Conservation (phyloP, 1,284 basidiomycete species). For the Trichosporon sp. region DNA sequence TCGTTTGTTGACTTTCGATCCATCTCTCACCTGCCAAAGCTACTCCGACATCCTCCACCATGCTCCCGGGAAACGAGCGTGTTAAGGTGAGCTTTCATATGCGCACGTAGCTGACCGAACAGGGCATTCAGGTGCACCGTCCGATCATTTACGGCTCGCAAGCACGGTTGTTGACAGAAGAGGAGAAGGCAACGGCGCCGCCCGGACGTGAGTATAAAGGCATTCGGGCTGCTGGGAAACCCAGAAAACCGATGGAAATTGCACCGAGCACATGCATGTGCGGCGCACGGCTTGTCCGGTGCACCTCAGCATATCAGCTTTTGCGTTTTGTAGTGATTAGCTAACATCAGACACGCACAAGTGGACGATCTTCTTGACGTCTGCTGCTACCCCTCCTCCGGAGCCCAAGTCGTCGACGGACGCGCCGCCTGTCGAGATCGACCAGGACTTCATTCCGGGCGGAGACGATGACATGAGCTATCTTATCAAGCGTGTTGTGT, state of each 20-base stretch:
- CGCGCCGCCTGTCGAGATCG: constrained; percentile 35
- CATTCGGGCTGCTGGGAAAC: too few relatives aligned
- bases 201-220: constrained; percentile 44
- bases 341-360: constrained; percentile 82
- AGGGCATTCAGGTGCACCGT: constrained; percentile 87
- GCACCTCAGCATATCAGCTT: too few relatives aligned
- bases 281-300: too few relatives aligned
- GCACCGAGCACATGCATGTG: too few relatives aligned
- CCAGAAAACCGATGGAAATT: too few relatives aligned
- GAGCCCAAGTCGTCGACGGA: constrained; percentile 42
- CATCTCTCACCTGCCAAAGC: background rate
- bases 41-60: background rate
- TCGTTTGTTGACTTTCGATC: constrained; percentile 15
- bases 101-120: constrained; percentile 15
- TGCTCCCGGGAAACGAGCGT: constrained; percentile 41
- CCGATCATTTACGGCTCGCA: constrained; percentile 96
- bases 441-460: constrained; percentile 60
- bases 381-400: constrained; percentile 59
- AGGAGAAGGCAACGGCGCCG: constrained; percentile 61
- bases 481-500: constrained; percentile 91
- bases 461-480: constrained; percentile 84
- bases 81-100: constrained; percentile 34
- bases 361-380: constrained; percentile 93
- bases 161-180: constrained; percentile 75
- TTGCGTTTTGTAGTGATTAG: background rate